Percentiles rank a stretch among this genome's conserved stretches.
Evolutionary conservation across 129 eudicot species (phyloP).

Genomic region (Flaveria sonorensis): DNA sequence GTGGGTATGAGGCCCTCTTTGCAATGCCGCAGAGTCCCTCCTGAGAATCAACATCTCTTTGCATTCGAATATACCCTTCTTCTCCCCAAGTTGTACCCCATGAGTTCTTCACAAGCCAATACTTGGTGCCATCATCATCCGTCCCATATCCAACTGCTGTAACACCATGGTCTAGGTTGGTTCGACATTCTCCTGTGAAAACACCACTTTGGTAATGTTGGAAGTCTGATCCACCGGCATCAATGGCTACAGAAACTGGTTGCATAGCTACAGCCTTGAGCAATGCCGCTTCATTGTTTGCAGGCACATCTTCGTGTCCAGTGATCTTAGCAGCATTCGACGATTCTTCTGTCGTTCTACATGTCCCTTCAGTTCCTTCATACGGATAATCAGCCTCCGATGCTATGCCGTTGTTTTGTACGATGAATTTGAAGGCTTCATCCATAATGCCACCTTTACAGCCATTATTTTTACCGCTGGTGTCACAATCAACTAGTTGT

Average conservation of each 20-base stretch:
- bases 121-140: constrained; percentile 27
- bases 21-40: constrained; percentile 37
- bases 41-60: constrained; percentile 23
- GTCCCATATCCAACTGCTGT: constrained; percentile 27
- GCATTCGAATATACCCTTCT: constrained; percentile 32
- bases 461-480: constrained; percentile 7
- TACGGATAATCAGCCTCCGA: constrained; percentile 24
- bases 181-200: constrained; percentile 28
- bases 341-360: constrained; percentile 12
- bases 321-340: constrained; percentile 12
- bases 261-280: constrained; percentile 29
- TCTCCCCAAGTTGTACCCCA: constrained; percentile 42
- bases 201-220: constrained; percentile 19
- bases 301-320: constrained; percentile 28
- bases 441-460: constrained; percentile 28
- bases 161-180: constrained; percentile 27
- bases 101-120: constrained; percentile 38
- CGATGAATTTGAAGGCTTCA: constrained; percentile 26
- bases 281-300: constrained; percentile 21
- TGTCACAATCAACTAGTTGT: constrained; percentile 37
- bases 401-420: constrained; percentile 25
- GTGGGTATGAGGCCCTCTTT: constrained; percentile 36
- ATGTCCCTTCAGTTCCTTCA: constrained; percentile 22
- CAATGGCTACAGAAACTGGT: constrained; percentile 34
- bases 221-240: constrained; percentile 20